These are phyloP conservation scores for Russula ochroleuca DNA, from an alignment of 768 basidiomycete species.

Conservation along the genomic window DNA sequence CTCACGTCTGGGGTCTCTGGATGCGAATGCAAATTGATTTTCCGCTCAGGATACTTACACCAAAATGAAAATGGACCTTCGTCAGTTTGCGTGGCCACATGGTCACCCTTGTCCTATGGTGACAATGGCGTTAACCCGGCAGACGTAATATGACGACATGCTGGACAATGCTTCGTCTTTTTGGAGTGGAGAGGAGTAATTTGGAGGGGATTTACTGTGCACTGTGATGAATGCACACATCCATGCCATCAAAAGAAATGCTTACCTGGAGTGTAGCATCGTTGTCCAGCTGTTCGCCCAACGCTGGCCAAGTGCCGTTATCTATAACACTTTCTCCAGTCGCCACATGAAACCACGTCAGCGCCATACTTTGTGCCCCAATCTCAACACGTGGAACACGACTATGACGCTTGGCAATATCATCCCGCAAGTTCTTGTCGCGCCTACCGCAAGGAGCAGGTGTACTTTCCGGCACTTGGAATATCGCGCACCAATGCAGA, in stretches of 20 bases:
- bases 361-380: conserved; percentile 51
- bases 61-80: conserved; percentile 36
- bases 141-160: conserved; percentile 94
- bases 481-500: conserved; percentile 87
- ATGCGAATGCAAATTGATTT: conserved; percentile 40
- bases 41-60: conserved; percentile 46
- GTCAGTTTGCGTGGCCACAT: too few relatives aligned
- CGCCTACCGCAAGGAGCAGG: conserved; percentile 50
- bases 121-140: too few relatives aligned
- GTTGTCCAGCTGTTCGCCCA: conserved; percentile 79
- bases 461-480: conserved; percentile 75
- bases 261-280: conserved; percentile 58
- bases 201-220: conserved; percentile 79
- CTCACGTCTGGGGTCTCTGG: conserved; percentile 34
- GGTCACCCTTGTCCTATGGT: too few relatives aligned
- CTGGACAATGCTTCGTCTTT: conserved; percentile 90
- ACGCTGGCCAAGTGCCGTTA: conserved; percentile 70
- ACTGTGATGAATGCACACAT: conserved; percentile 9
- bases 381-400: conserved; percentile 70
- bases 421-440: conserved; percentile 65
- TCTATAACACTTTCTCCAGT: conserved; percentile 55
- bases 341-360: conserved; percentile 64
- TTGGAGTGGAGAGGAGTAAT: conserved; percentile 85
- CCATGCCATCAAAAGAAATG: background rate
- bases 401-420: conserved; percentile 72